Conservation (phyloP, 129 eudicot genomes). For the Cynara cardunculus region DNA sequence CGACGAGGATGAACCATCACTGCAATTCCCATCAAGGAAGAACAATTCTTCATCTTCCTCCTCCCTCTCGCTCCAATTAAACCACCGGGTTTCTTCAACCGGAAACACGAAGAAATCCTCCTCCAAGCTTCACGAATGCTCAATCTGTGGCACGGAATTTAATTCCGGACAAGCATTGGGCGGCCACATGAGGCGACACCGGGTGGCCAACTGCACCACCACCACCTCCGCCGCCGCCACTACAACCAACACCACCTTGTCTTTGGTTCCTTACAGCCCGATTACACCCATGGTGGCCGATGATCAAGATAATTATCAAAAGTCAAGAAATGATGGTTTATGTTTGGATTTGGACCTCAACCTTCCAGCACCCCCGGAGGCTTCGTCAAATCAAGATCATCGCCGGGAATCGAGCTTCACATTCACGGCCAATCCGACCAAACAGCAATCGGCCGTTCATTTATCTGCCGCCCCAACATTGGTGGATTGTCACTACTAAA, state of each 20-base stretch:
- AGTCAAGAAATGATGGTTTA: constrained; percentile 32
- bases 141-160: constrained; percentile 88
- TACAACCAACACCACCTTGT: constrained; percentile 30
- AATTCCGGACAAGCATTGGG: constrained; percentile 95
- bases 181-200: constrained; percentile 96
- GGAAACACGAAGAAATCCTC: constrained; percentile 29
- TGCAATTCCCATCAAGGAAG: constrained; percentile 13
- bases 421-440: constrained; percentile 32
- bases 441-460: constrained; percentile 35
- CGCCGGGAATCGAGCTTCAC: constrained; percentile 27
- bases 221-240: constrained; percentile 11
- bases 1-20: constrained; percentile 45
- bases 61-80: constrained; percentile 52
- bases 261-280: constrained; percentile 31
- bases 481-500: constrained; percentile 78
- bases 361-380: constrained; percentile 66
- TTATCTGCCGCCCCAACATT: constrained; percentile 58
- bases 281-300: constrained; percentile 7
- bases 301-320: constrained; percentile 10
- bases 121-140: constrained; percentile 73
- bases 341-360: constrained; percentile 93
- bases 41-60: constrained; percentile 32
- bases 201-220: constrained; percentile 28
- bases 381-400: constrained; percentile 25
- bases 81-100: too few relatives aligned